A percentile compares a stretch with the other conserved stretches of the same genome.
Evolutionary conservation across 768 basidiomycete species (phyloP).

Genomic region (Podaxis sp.): DNA sequence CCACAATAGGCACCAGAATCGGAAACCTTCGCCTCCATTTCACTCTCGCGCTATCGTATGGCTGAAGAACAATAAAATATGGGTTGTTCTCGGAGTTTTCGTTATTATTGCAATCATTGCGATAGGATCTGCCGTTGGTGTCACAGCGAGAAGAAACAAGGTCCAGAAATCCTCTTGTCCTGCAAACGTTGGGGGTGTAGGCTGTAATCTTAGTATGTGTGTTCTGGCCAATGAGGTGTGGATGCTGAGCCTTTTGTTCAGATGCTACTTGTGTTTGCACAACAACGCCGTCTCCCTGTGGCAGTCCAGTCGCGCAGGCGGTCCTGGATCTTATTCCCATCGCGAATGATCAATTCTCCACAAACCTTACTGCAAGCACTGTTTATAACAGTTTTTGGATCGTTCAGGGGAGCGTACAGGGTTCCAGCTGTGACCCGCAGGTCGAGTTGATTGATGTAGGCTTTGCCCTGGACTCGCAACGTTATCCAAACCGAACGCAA

Average conservation of each 20-base stretch:
- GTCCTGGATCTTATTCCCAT: constrained; percentile 49
- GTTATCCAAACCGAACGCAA: constrained; percentile 46
- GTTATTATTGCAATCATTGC: constrained; percentile 37
- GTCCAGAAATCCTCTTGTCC: constrained; percentile 32
- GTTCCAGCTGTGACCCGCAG: constrained; percentile 51
- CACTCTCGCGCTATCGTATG: constrained; percentile 11
- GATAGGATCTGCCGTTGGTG: constrained; percentile 45
- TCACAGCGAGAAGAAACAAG: constrained; percentile 36
- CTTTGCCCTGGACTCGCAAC: constrained; percentile 36
- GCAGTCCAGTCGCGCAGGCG: constrained; percentile 53
- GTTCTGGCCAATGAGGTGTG: background rate
- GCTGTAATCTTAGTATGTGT: constrained; percentile 57
- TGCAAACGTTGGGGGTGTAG: constrained; percentile 44
- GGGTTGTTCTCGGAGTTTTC: constrained; percentile 26
- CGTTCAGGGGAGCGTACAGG: constrained; percentile 42
- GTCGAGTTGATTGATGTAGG: constrained; percentile 56
- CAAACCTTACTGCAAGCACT: constrained; percentile 42
- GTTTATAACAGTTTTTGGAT: constrained; percentile 53
- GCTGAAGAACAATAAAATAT: constrained; percentile 17
- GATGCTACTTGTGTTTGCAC: constrained; percentile 67
- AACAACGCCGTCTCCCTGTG: constrained; percentile 34
- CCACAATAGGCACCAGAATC: background rate
- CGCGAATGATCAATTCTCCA: constrained; percentile 46
- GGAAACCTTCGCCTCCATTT: background rate
- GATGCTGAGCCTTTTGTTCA: constrained; percentile 24